Evolutionary conservation across 2,329 filamentous ascomycete species (phyloP).

Genomic region (Annulohypoxylon truncatum): DNA sequence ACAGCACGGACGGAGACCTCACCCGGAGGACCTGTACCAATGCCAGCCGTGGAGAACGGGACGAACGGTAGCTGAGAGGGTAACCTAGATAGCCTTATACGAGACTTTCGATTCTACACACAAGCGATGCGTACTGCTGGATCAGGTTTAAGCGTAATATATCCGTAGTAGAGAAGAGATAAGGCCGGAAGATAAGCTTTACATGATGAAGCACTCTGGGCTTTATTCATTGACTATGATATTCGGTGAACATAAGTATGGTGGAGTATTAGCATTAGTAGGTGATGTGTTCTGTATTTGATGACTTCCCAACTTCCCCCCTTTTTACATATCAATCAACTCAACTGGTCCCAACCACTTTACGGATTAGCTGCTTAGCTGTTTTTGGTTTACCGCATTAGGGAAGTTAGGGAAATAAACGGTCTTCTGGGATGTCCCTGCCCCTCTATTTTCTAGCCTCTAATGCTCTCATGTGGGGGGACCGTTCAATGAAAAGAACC

Average conservation of each 20-base stretch:
- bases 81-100: not conserved
- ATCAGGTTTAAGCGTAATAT: not conserved
- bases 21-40: slow-evolving; percentile 78
- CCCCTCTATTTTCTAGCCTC: slow-evolving; percentile 32
- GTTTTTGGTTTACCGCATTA: not conserved
- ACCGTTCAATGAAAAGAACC: slow-evolving; percentile 4
- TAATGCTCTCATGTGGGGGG: slow-evolving; percentile 19
- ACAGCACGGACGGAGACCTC: slow-evolving; percentile 79
- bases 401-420: slow-evolving; percentile 17
- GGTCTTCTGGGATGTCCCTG: slow-evolving; percentile 9
- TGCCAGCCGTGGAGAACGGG: slow-evolving; percentile 54
- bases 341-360: slow-evolving; percentile 11
- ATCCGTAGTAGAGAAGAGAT: not conserved
- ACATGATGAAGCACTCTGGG: not conserved
- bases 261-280: not conserved
- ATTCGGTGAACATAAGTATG: slow-evolving; percentile 7
- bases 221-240: not conserved
- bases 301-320: not conserved
- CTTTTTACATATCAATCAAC: not conserved
- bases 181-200: not conserved
- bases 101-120: not conserved
- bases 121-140: not conserved
- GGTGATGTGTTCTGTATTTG: not conserved
- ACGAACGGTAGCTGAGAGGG: slow-evolving; percentile 29
- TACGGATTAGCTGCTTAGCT: not conserved